Conservation (phyloP, 306 rosid genomes). For the Prunus mira region DNA sequence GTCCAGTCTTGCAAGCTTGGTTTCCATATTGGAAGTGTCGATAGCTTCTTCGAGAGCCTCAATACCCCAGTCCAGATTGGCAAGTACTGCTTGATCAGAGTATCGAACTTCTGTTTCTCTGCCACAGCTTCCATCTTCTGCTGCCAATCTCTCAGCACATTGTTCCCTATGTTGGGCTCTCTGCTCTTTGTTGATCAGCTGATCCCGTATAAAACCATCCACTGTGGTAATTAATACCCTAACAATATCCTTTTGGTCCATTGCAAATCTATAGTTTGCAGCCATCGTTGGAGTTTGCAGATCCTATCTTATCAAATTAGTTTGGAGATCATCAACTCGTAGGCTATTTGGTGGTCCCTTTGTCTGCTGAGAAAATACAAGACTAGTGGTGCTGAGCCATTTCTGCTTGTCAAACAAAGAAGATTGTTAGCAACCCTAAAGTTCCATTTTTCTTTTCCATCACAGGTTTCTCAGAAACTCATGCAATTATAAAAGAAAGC, state of each 20-base stretch:
- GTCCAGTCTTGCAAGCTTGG: slow-evolving; percentile 80
- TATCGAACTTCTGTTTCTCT: slow-evolving; percentile 64
- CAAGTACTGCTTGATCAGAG: slow-evolving; percentile 89
- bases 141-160: slow-evolving; percentile 91
- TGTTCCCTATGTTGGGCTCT: slow-evolving; percentile 72
- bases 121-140: slow-evolving; percentile 70
- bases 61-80: slow-evolving; percentile 93
- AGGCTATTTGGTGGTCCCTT: not conserved
- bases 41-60: slow-evolving; percentile 96
- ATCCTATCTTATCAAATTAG: slow-evolving; percentile 13
- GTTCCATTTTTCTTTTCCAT: not conserved
- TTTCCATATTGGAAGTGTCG: slow-evolving; percentile 72
- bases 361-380: not conserved
- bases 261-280: slow-evolving; percentile 47
- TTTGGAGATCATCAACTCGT: not conserved
- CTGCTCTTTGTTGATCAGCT: slow-evolving; percentile 63
- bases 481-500: not conserved
- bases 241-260: slow-evolving; percentile 69
- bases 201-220: slow-evolving; percentile 59
- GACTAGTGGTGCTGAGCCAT: not conserved
- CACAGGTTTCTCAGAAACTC: not conserved
- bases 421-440: not conserved
- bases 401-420: not conserved
- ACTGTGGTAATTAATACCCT: slow-evolving; percentile 51
- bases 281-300: slow-evolving; percentile 33